A percentile compares a stretch with the other conserved stretches of the same genome.
phyloP scores from a whole-genome alignment of 441 rosid species.

The Aquilaria agallochum region DNA sequence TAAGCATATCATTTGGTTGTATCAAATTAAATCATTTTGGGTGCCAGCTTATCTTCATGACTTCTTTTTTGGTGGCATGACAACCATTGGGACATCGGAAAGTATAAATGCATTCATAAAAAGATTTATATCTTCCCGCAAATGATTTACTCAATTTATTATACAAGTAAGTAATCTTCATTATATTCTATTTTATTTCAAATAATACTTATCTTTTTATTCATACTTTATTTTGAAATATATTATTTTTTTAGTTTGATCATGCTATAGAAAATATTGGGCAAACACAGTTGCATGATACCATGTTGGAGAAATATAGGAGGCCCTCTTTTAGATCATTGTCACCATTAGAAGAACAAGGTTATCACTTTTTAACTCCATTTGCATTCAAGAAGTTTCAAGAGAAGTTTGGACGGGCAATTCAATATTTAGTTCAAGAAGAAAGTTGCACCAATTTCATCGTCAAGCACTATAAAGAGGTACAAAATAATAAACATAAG shows the following conservation, averaged over 20 bases:
- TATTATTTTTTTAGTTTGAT: background rate
- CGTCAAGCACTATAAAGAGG: background rate
- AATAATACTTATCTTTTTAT: background rate
- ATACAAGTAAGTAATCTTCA: background rate
- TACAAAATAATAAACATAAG: background rate
- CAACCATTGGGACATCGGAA: background rate
- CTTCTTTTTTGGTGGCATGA: background rate
- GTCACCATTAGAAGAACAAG: background rate
- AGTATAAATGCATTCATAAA: no score
- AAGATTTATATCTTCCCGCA: background rate
- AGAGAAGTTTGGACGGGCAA: background rate
- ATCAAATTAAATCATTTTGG: slow-evolving; percentile 4
- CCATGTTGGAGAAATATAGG: background rate
- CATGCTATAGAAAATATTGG: background rate
- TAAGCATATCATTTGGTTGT: background rate
- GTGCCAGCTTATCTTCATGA: slow-evolving; percentile 2
- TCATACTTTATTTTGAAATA: background rate
- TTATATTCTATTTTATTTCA: background rate
- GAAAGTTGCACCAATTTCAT: background rate
- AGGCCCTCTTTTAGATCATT: background rate
- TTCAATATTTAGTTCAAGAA: background rate
- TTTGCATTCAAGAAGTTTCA: background rate
- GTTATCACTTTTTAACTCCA: no score
- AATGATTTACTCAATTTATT: background rate
- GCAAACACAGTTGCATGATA: background rate